Conservation (phyloP, 2,329 filamentous ascomycete species). For the Epichloe bromicola region DNA sequence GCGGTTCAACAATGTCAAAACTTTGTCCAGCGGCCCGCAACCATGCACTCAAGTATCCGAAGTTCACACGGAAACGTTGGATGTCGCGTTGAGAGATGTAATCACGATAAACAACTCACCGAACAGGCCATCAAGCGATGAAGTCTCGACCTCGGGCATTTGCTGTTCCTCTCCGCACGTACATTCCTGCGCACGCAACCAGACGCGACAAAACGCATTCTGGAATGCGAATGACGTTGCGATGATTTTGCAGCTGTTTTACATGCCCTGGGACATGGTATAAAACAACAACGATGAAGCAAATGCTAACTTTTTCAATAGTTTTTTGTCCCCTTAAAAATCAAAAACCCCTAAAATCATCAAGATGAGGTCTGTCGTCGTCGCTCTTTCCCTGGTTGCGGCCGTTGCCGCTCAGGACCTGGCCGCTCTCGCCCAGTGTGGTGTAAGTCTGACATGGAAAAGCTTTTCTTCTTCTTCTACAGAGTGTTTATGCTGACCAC, state of each 20-base stretch:
- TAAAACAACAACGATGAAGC: no score
- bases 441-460: constrained; percentile 28
- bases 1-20: background rate
- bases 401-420: constrained; percentile 28
- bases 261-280: no score
- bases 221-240: background rate
- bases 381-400: constrained; percentile 29
- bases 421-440: constrained; percentile 33
- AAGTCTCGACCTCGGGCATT: background rate
- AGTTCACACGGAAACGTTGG: background rate
- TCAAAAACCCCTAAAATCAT: constrained; percentile 2
- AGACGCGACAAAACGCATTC: background rate
- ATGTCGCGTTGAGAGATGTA: background rate
- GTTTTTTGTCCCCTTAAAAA: background rate
- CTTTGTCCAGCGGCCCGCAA: background rate
- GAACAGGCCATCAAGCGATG: background rate
- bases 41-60: background rate
- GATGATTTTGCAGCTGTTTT: background rate
- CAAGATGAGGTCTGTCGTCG: constrained; percentile 39
- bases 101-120: background rate
- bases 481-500: constrained; percentile 4
- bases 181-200: background rate
- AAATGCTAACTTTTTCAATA: background rate
- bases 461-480: no score
- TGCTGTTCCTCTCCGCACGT: no score